phyloP scores from a whole-genome alignment of 192 early-diverging fungal species.

The Spizellomyces punctatus region DNA sequence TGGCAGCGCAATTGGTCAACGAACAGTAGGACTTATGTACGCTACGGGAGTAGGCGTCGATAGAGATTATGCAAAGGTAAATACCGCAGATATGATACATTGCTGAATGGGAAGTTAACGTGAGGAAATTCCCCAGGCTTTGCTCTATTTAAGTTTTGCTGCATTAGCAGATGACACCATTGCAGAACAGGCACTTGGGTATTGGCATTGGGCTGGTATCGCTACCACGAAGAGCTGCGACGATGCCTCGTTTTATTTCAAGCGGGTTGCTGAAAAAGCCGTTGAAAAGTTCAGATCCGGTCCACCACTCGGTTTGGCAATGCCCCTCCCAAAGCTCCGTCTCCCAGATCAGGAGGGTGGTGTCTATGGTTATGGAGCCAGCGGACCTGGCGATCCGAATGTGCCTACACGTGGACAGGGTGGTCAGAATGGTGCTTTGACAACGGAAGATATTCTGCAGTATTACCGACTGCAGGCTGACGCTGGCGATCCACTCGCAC shows the following conservation, averaged over 20 bases:
- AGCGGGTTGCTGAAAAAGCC: slow-evolving; percentile 75
- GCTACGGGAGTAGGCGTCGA: slow-evolving; percentile 83
- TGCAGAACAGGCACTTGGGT: slow-evolving; percentile 84
- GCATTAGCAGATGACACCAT: slow-evolving; percentile 71
- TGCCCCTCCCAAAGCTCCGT: slow-evolving; percentile 67
- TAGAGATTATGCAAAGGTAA: slow-evolving; percentile 71
- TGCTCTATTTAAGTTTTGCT: slow-evolving; percentile 82
- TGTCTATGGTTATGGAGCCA: slow-evolving; percentile 82
- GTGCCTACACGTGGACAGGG: slow-evolving; percentile 30
- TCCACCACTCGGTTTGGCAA: slow-evolving; percentile 74
- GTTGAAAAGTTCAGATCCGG: slow-evolving; percentile 69
- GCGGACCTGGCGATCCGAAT: slow-evolving; percentile 52
- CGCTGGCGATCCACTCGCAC: slow-evolving; percentile 59
- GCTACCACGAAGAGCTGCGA: slow-evolving; percentile 78
- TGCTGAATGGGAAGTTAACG: slow-evolving; percentile 3
- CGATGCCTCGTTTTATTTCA: slow-evolving; percentile 78
- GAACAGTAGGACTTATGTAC: slow-evolving; percentile 89
- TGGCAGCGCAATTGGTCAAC: slow-evolving; percentile 84
- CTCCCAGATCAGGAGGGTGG: slow-evolving; percentile 82
- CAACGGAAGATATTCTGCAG: slow-evolving; percentile 72
- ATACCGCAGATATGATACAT: slow-evolving; percentile 4
- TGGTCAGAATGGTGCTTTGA: slow-evolving; percentile 24
- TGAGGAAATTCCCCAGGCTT: slow-evolving; percentile 35
- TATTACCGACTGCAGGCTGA: slow-evolving; percentile 74
- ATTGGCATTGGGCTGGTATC: slow-evolving; percentile 79